Evolutionary conservation across 2,329 filamentous ascomycete species (phyloP), one percentile per base, ranked within the genome.

Genomic region (Trichoderma hamatum): DNA sequence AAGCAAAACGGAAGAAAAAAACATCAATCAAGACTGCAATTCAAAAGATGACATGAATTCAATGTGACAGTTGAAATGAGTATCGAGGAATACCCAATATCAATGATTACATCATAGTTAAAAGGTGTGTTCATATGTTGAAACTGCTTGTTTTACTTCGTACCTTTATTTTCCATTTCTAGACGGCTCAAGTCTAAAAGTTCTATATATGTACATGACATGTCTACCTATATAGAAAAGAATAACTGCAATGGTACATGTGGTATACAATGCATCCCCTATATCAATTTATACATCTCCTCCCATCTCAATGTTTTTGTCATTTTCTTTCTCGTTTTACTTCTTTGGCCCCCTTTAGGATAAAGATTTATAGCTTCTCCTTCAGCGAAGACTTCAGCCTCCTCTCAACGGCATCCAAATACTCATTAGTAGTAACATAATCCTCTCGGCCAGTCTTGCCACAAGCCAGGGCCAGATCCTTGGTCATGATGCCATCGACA

Each of bases 401-500:
- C 82, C 89, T 90, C 89, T 98, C 95, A 62, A 98, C 95, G 51
- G 95, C 95, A 78, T 92, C 88, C 78, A 99, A 84, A 84, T 98
- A 99, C 84, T 97, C 92, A 74, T 86, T 88, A 69, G 95, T 98
- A 65, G 94, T 97, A 74, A 97, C 96, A 83, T 94, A 98, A 78
- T 93, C 90, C 75, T 88, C 88, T 74, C 92, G 88, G 71, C 88
- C 90, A 76, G 91, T 94, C 86, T 94, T 94, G 76, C 96, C 96
- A 80, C 92, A 96, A 60, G 94, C 92, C 70, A 98, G 88, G n/a
- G 96, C 96, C 75, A 99, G 84, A 82, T 99, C 96, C 89, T 99
- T 99, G 81, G 96, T 99, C 96, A 98, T 99, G 84, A 98, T 92
- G 72, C 92, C 92, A 78, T 98, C 95, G 70, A 92, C 82, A 80